Base-by-base conservation (phyloP, 1,284 basidiomycete species). In the Hypsizygus ulmarius region DNA sequence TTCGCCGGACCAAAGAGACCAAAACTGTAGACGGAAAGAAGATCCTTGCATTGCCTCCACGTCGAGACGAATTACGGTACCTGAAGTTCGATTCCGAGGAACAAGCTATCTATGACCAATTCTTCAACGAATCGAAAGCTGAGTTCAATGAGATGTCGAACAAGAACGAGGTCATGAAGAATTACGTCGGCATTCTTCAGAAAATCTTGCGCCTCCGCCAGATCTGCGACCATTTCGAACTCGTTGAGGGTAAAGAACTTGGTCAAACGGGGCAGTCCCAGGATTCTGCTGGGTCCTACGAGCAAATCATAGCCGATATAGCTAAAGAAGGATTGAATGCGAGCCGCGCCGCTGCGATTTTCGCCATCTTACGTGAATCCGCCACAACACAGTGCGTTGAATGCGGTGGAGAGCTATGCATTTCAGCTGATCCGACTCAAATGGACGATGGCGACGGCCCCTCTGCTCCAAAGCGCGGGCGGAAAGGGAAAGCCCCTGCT, bases 171-270 rank as follows among this genome's bases (percentile, higher is more conserved):
- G 86, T 97, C 42, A 92, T 93, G 84, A 95, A 95, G 79, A 97
- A 97, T 64, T 98, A 97, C 60, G 96, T 97, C 50, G 93, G 94
- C 44, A 97, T 99, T 59, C 69, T 99, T 55, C 95, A 97, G 71
- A 95, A 96, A 74, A 89, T 97, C 48, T 74, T 97, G 45, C 89
- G 93, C 7, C 78, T 99, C 32, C 88, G 97, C 33, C 94, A 99
- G 73, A 97, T 97, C 43, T 99, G 97, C 71, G 93, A 97, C 64
- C 95, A 99, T 69, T 90, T 85, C 57, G 93, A 95, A 59, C 79
- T 99, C 29, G 91, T 97, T 1, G 78, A 89, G 63, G 84, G 84
- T 53, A 93, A 92, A 55, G 79, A 78, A 47, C 69, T 78, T 37
- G 74, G 74, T 43, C 60, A 54, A 30, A 74, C 71, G 43, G 56